A percentile compares a stretch with the other conserved stretches of the same genome.
These are phyloP conservation scores for Didymella keratinophila DNA, from an alignment of 2,329 filamentous ascomycete species.

Conservation along the genomic window DNA sequence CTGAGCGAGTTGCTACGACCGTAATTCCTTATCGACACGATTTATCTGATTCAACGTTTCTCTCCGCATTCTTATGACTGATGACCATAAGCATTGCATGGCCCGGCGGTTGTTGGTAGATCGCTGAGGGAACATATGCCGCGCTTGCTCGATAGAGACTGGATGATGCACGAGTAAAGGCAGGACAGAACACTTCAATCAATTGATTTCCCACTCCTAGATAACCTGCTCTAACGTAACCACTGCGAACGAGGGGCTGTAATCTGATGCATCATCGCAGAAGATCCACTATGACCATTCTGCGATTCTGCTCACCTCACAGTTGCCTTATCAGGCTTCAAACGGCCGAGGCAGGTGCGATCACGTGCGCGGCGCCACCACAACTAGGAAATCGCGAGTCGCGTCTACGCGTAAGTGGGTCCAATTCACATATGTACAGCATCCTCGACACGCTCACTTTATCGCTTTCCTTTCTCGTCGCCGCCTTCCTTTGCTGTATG, in stretches of 20 bases:
- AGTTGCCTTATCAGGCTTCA: neutral
- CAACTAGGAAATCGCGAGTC: constrained; percentile 18
- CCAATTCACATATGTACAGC: constrained; percentile 28
- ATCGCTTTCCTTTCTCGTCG: constrained; percentile 37
- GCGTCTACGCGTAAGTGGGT: constrained; percentile 28
- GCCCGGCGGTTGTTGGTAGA: neutral
- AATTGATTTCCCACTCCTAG: neutral
- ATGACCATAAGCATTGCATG: constrained; percentile 5
- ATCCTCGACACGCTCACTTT: constrained; percentile 30
- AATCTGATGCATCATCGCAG: neutral
- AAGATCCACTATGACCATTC: neutral
- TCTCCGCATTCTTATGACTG: constrained; percentile 8
- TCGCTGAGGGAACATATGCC: neutral
- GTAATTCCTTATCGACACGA: constrained; percentile 18
- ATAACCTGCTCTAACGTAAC: no score
- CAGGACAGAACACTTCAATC: neutral
- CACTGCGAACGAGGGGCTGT: neutral
- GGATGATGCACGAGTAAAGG: neutral
- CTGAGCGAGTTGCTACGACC: constrained; percentile 21
- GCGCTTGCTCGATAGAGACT: neutral
- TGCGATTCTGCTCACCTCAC: neutral
- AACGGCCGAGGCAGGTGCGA: neutral
- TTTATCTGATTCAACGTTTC: constrained; percentile 13
- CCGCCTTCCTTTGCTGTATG: constrained; percentile 49
- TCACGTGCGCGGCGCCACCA: constrained; percentile 11